Evolutionary conservation across 2,329 filamentous ascomycete genomes (phyloP).

Genomic region (Nemania sp.): DNA sequence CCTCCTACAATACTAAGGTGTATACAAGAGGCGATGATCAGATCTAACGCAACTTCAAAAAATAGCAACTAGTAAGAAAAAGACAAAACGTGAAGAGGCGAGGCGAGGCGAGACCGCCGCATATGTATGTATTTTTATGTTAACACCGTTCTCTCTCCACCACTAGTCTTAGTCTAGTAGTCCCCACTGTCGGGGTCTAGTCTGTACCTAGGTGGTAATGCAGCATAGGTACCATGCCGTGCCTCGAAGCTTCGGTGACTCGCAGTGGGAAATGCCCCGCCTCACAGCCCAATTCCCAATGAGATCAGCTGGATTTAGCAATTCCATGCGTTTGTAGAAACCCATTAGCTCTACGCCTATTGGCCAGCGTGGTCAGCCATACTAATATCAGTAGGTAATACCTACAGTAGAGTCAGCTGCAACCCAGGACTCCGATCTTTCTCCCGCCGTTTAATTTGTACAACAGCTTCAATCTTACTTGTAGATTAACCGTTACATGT

Average conservation of each 20-base stretch:
- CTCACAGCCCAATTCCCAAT: conserved; percentile 26
- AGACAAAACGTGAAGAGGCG: conserved; percentile 18
- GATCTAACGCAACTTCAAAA: conserved; percentile 1
- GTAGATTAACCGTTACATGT: conserved; percentile 2
- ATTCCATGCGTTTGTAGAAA: conserved; percentile 16
- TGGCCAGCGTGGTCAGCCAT: conserved; percentile 12
- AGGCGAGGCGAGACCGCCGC: conserved; percentile 17
- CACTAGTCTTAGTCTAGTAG: not conserved
- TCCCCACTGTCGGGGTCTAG: conserved; percentile 18
- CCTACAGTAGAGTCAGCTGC: not conserved
- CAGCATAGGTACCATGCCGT: conserved; percentile 27
- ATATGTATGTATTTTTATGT: conserved; percentile 28
- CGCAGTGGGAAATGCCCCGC: conserved; percentile 21
- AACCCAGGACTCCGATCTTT: conserved; percentile 12
- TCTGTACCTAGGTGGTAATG: not conserved
- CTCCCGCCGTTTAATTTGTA: conserved; percentile 1
- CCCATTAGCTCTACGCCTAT: conserved; percentile 18
- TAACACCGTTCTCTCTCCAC: conserved; percentile 8
- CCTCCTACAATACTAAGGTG: not conserved
- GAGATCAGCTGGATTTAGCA: conserved; percentile 19
- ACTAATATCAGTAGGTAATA: conserved; percentile 6
- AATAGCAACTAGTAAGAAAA: conserved; percentile 1
- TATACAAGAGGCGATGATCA: not conserved
- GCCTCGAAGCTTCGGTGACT: conserved; percentile 34
- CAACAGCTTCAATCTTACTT: not conserved